A percentile compares a stretch with the other conserved stretches of the same genome.
These are phyloP conservation scores for Teunomyces funiuensis DNA, from an alignment of 805 yeast genomes.

Conservation along the genomic window DNA sequence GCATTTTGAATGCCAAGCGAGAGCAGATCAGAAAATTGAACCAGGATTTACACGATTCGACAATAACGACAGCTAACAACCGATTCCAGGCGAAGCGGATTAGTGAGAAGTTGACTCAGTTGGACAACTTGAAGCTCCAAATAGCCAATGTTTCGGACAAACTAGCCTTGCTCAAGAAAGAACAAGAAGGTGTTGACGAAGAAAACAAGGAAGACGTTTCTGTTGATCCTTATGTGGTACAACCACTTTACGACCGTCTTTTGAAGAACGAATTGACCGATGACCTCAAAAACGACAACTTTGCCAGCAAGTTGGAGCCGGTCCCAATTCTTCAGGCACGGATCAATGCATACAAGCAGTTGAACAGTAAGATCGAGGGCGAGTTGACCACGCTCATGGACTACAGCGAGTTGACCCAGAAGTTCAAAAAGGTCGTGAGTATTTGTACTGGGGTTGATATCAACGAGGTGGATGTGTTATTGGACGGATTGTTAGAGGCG, in stretches of 20 bases:
- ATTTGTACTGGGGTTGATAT: constrained; percentile 87
- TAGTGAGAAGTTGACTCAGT: constrained; percentile 32
- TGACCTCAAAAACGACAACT: constrained; percentile 22
- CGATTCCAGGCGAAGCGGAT: constrained; percentile 37
- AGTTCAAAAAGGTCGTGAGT: constrained; percentile 85
- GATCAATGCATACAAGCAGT: constrained; percentile 72
- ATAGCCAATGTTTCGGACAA: constrained; percentile 41
- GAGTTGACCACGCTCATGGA: constrained; percentile 53
- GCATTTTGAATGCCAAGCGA: constrained; percentile 33
- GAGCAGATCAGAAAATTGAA: constrained; percentile 36
- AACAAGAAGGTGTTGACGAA: constrained; percentile 41
- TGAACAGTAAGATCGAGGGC: constrained; percentile 55
- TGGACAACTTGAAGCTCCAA: constrained; percentile 54
- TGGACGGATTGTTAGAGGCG: constrained; percentile 84
- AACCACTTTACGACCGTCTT: constrained; percentile 57
- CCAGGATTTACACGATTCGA: constrained; percentile 38
- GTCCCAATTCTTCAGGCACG: constrained; percentile 64
- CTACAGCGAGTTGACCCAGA: constrained; percentile 46
- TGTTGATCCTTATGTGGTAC: constrained; percentile 85
- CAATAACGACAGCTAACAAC: constrained; percentile 44
- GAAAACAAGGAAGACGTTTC: constrained; percentile 76
- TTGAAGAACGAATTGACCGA: constrained; percentile 25
- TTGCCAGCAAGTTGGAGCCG: constrained; percentile 43
- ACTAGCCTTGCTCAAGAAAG: constrained; percentile 28
- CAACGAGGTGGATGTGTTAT: constrained; percentile 71